Base-by-base conservation (phyloP, 345 rosid species). In the Pugionium dolabratum region DNA sequence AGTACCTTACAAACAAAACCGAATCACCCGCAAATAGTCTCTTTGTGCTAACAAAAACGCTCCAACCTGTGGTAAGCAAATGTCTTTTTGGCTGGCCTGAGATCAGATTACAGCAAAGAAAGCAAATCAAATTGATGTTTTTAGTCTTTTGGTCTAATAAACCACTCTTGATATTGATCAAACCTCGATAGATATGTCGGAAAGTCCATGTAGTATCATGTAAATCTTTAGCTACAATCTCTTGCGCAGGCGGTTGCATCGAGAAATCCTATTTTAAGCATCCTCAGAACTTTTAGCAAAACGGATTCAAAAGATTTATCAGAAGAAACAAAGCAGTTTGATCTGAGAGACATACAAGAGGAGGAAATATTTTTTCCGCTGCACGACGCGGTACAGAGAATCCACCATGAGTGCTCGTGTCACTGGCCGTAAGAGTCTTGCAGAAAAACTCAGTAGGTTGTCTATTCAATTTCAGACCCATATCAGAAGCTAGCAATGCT, bases 361-460 rank as follows among this genome's bases (percentile, higher is more conserved):
- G 79, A 35, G 98, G 98, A 75, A 93, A 93, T 40, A 90, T 90
- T 78, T 90, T 93, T 83, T 93, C 98, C 37, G 98, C 98, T 49
- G 98, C 89, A 71, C 98, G 84, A 6, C 98, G 96, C 31, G 98
- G 97, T 32, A 93, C 98, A 42, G 96, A 93, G 75, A 93, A 93
- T 35, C 98, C 98, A 62, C 98, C 97, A 31, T 90, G 98, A 30
- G 97, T 90, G 70, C 98, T 93, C 25, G 97, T 93, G 68, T 93
- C 18, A 18, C 18, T 18, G 18, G 97, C 98, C 8, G 98, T 93
- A 45, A 93, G 91, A 48, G 91, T 90, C 81, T 94, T 94, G 78
- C 99, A 90, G 84, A 94, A 94, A 80, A 88, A 94, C 78, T 94
- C 97, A 6, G 96, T 39, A 54, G 96, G 97, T 66, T 88, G 96